phyloP scores from a whole-genome alignment of 1,284 basidiomycete genomes.

The Rhodofomes roseus region DNA sequence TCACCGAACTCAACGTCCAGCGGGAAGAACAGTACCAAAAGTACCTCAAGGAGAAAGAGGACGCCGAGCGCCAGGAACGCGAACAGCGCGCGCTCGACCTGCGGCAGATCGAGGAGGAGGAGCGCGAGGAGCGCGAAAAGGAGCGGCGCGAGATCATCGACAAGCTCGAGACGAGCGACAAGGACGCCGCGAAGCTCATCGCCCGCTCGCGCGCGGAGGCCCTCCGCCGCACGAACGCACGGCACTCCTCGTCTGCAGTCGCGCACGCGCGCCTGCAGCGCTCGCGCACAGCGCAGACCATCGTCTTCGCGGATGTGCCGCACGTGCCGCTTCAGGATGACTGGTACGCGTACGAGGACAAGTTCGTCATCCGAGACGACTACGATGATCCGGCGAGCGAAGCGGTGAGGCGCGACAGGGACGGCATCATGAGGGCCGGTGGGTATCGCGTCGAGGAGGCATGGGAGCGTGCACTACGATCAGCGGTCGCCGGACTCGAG shows the following conservation, averaged over 20 bases:
- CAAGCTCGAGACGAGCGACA: slow-evolving; percentile 70
- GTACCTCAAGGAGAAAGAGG: slow-evolving; percentile 72
- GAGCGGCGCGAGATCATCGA: slow-evolving; percentile 75
- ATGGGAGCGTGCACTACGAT: slow-evolving; percentile 82
- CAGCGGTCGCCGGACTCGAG: slow-evolving; percentile 74
- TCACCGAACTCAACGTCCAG: slow-evolving; percentile 78
- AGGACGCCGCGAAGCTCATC: slow-evolving; percentile 65
- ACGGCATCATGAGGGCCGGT: slow-evolving; percentile 81
- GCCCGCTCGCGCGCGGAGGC: slow-evolving; percentile 68
- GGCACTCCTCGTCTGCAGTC: slow-evolving; percentile 32
- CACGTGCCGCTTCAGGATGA: slow-evolving; percentile 74
- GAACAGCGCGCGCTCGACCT: slow-evolving; percentile 70
- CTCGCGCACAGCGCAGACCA: slow-evolving; percentile 52
- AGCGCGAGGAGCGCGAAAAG: slow-evolving; percentile 74
- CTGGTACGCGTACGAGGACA: slow-evolving; percentile 73
- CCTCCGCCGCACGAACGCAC: slow-evolving; percentile 53
- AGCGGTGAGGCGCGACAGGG: slow-evolving; percentile 69
- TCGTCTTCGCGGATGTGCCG: slow-evolving; percentile 67
- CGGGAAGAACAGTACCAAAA: slow-evolving; percentile 74
- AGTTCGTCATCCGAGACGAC: slow-evolving; percentile 46
- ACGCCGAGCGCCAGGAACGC: slow-evolving; percentile 64
- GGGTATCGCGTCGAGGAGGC: slow-evolving; percentile 81
- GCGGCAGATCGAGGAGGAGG: slow-evolving; percentile 67
- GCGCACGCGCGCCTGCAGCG: slow-evolving; percentile 48
- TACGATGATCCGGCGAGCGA: slow-evolving; percentile 75